A percentile compares a stretch with the other conserved stretches of the same genome.
Evolutionary conservation across 495 filamentous ascomycete genomes (phyloP).

Genomic region (Penicillium pulvis): DNA sequence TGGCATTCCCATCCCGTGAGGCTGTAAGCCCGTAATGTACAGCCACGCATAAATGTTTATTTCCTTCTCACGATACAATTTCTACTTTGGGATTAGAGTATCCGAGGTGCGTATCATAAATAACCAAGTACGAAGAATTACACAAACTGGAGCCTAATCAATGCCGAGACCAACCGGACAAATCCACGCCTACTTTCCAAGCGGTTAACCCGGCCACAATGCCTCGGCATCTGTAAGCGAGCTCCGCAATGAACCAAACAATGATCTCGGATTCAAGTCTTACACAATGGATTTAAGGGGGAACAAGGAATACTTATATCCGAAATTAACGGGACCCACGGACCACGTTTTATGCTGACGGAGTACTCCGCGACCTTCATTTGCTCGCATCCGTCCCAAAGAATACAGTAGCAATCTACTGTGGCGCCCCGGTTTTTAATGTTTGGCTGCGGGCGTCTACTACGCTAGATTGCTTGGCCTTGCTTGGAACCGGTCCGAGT

Average conservation of each 20-base stretch:
- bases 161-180: slow-evolving; percentile 6
- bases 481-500: slow-evolving; percentile 24
- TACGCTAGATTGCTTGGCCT: slow-evolving; percentile 35
- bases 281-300: background rate
- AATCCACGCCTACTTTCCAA: background rate
- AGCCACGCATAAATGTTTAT: background rate
- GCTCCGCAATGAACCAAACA: slow-evolving; percentile 17
- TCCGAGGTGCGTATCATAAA: background rate
- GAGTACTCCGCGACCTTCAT: slow-evolving; percentile 15
- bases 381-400: background rate
- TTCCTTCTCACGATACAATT: background rate
- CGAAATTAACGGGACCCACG: slow-evolving; percentile 14
- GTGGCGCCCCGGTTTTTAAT: slow-evolving; percentile 22
- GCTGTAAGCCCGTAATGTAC: slow-evolving; percentile 6
- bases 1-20: slow-evolving; percentile 13
- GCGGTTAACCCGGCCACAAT: slow-evolving; percentile 1
- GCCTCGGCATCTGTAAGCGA: slow-evolving; percentile 22
- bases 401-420: background rate
- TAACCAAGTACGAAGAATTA: background rate
- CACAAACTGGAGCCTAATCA: background rate
- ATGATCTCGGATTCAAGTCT: background rate
- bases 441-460: slow-evolving; percentile 24
- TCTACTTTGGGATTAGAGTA: background rate
- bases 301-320: slow-evolving; percentile 4
- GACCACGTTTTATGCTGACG: slow-evolving; percentile 28